Percentiles rank a stretch among this genome's conserved stretches.
phyloP scores from a whole-genome alignment of 1,284 basidiomycete genomes.

The Pterula multifida region DNA sequence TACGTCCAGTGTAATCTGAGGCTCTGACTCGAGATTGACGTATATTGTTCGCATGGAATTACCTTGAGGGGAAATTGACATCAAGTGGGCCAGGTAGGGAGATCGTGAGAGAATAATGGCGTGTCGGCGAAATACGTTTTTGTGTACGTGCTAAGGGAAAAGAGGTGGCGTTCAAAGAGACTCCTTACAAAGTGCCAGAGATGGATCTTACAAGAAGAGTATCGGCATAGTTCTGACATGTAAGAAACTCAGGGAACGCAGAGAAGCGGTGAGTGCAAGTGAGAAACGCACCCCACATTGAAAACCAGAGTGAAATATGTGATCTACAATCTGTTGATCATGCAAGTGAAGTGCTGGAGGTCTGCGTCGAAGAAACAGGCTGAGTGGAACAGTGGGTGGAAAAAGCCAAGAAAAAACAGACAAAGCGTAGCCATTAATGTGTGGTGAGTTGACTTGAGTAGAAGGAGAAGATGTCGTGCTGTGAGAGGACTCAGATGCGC shows the following conservation, averaged over 20 bases:
- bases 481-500: neutral
- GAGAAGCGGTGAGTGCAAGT: too few relatives aligned
- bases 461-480: neutral
- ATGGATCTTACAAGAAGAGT: conserved; percentile 51
- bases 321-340: conserved; percentile 60
- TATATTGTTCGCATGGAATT: conserved; percentile 50
- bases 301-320: conserved; percentile 68
- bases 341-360: conserved; percentile 41
- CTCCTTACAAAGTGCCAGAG: too few relatives aligned
- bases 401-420: too few relatives aligned
- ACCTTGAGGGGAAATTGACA: conserved; percentile 60
- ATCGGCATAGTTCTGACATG: conserved; percentile 62
- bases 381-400: too few relatives aligned
- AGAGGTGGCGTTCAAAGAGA: too few relatives aligned
- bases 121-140: conserved; percentile 64
- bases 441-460: too few relatives aligned
- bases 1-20: conserved; percentile 76
- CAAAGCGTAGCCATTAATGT: too few relatives aligned
- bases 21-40: conserved; percentile 64
- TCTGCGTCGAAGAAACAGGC: too few relatives aligned
- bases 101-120: conserved; percentile 78
- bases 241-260: too few relatives aligned
- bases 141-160: conserved; percentile 52
- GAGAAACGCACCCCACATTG: conserved; percentile 52
- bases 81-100: conserved; percentile 74